Percentiles rank a stretch among this genome's conserved stretches.
Conservation (phyloP, 345 rosid genomes). For the Ceriops decandra region DNA sequence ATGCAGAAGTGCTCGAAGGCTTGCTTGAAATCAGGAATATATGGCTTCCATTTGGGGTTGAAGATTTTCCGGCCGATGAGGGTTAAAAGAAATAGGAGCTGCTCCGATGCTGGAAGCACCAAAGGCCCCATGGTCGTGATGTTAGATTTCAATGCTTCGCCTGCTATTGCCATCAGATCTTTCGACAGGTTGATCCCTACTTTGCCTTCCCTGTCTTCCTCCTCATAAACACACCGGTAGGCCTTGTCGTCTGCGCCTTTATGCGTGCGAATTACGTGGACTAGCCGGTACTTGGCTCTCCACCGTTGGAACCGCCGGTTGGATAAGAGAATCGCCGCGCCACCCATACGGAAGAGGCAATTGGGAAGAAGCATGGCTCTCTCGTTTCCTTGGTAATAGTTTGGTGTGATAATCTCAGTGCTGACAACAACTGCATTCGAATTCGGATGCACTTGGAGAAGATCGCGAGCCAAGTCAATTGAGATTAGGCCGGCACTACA, state of each 20-base stretch:
- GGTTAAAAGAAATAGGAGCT: conserved; percentile 53
- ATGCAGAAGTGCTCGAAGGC: conserved; percentile 94
- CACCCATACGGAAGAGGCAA: conserved; percentile 23
- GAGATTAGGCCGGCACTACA: conserved; percentile 18
- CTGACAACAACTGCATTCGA: conserved; percentile 5
- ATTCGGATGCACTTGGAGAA: conserved; percentile 11
- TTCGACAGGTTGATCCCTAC: not conserved
- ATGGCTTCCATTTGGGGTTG: conserved; percentile 64
- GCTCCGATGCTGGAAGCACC: conserved; percentile 20
- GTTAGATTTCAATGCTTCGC: conserved; percentile 7
- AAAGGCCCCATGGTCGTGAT: conserved; percentile 10
- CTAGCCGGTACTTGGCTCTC: conserved; percentile 4
- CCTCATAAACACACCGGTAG: not conserved
- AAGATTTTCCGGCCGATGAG: conserved; percentile 63
- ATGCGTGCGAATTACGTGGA: conserved; percentile 7
- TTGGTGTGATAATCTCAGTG: conserved; percentile 8
- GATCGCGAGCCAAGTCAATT: conserved; percentile 10
- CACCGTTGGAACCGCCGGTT: conserved; percentile 5
- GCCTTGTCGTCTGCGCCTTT: conserved; percentile 6
- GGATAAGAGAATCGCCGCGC: conserved; percentile 16
- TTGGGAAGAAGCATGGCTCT: conserved; percentile 19
- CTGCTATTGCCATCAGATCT: conserved; percentile 5
- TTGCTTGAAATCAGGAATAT: conserved; percentile 77
- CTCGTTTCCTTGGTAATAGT: conserved; percentile 12
- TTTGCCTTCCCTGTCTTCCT: conserved; percentile 9